Conservation (phyloP, 2,329 filamentous ascomycete genomes). For the Alternaria panax region DNA sequence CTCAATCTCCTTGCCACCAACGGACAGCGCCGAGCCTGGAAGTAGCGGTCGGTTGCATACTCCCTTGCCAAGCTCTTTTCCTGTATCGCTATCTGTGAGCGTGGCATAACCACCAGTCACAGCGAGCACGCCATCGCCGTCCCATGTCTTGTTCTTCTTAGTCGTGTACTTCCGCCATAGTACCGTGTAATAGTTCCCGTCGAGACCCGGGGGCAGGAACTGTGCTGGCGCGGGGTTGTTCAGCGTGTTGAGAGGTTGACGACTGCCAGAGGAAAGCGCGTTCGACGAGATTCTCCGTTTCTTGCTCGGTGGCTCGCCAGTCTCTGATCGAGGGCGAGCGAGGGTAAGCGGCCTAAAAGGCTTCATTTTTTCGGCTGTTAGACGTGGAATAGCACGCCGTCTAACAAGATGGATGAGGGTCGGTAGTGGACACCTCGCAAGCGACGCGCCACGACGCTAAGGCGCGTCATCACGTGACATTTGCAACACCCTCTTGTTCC, state of each 20-base stretch:
- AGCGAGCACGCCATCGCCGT: conserved; percentile 72
- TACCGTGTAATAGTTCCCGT: conserved; percentile 54
- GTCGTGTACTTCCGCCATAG: conserved; percentile 70
- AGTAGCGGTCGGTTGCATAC: conserved; percentile 64
- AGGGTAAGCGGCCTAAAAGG: conserved; percentile 48
- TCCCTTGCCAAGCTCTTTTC: conserved; percentile 67
- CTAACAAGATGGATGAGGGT: background rate
- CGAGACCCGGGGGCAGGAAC: conserved; percentile 26
- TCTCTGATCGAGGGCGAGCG: conserved; percentile 29
- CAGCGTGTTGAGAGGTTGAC: conserved; percentile 43
- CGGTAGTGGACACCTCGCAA: background rate
- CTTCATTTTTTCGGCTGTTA: conserved; percentile 33
- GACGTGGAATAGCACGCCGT: background rate
- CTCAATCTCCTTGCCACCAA: conserved; percentile 73
- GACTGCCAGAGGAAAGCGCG: conserved; percentile 30
- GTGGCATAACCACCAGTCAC: conserved; percentile 65
- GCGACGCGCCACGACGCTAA: background rate
- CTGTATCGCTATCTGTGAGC: conserved; percentile 66
- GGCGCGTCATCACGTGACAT: conserved; percentile 21
- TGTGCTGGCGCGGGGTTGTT: conserved; percentile 29
- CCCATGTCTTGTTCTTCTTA: conserved; percentile 81
- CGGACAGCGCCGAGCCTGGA: conserved; percentile 66
- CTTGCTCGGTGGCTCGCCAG: conserved; percentile 49
- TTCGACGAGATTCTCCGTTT: conserved; percentile 51
- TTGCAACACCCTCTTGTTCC: background rate